Conservation (phyloP, 768 basidiomycete species). For the Lactarius psammicola region DNA sequence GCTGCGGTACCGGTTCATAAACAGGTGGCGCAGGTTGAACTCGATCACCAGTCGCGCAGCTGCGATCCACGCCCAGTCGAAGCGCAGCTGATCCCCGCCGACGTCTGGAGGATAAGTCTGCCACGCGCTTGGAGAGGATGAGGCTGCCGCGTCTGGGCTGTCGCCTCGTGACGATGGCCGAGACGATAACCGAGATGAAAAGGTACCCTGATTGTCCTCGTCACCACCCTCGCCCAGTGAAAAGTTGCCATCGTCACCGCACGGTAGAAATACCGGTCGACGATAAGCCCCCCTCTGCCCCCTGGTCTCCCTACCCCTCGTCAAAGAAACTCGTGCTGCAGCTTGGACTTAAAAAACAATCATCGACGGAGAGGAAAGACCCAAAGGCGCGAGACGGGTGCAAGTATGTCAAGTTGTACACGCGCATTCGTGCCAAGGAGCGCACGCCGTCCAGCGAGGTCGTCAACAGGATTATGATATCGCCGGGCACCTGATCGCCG, state of each 20-base stretch:
- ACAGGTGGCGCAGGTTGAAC: slow-evolving; percentile 46
- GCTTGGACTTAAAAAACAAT: too few relatives aligned
- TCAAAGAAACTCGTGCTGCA: background rate
- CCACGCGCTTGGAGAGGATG: too few relatives aligned
- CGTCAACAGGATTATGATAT: background rate
- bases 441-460: slow-evolving; percentile 30
- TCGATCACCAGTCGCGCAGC: slow-evolving; percentile 52
- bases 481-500: slow-evolving; percentile 5
- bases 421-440: slow-evolving; percentile 36
- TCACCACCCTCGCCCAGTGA: too few relatives aligned
- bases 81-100: slow-evolving; percentile 33
- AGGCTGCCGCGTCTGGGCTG: background rate
- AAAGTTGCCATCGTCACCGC: too few relatives aligned
- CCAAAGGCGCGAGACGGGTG: slow-evolving; percentile 38
- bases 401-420: slow-evolving; percentile 41
- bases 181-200: too few relatives aligned
- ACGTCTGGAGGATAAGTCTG: background rate
- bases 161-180: background rate
- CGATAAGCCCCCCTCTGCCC: background rate
- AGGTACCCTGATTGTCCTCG: too few relatives aligned
- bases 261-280: background rate
- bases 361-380: slow-evolving; percentile 36
- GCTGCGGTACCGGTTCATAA: slow-evolving; percentile 27
- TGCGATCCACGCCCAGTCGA: slow-evolving; percentile 53
- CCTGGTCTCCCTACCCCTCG: background rate